Evolutionary conservation across 2,329 filamentous ascomycete genomes (phyloP).

Genomic region (Whalleya microplaca): DNA sequence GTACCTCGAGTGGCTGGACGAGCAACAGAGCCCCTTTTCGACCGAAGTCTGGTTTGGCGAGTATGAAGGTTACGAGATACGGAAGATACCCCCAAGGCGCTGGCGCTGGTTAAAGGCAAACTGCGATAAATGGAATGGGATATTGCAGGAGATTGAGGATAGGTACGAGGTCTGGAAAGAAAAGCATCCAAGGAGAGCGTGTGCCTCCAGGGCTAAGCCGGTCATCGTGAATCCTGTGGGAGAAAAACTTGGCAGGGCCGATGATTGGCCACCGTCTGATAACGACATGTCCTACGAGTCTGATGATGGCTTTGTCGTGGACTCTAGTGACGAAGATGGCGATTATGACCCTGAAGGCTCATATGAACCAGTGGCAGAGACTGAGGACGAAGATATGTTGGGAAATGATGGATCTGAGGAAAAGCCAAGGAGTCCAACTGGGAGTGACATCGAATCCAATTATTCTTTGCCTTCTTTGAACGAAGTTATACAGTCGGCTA

Average conservation of each 20-base stretch:
- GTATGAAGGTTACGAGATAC: slow-evolving; percentile 3
- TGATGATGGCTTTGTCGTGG: slow-evolving; percentile 5
- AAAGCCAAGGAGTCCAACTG: too few relatives aligned
- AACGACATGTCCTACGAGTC: slow-evolving; percentile 6
- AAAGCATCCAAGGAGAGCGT: neutral
- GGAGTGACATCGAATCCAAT: neutral
- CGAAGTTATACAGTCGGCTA: neutral
- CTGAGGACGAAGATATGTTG: too few relatives aligned
- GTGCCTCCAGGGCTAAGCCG: neutral
- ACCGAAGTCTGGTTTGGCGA: slow-evolving; percentile 10
- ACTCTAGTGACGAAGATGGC: neutral
- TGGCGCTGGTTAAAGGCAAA: slow-evolving; percentile 2
- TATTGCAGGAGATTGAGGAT: neutral
- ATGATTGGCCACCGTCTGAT: slow-evolving; percentile 3
- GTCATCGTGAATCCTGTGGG: slow-evolving; percentile 1
- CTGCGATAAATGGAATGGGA: neutral
- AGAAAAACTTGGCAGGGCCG: neutral
- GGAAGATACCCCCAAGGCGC: neutral
- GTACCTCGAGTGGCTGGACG: slow-evolving; percentile 3
- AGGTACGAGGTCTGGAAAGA: neutral
- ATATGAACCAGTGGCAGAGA: too few relatives aligned
- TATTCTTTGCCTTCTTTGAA: slow-evolving; percentile 3
- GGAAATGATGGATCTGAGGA: too few relatives aligned
- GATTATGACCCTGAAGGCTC: too few relatives aligned
- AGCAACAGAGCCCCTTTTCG: neutral